phyloP scores from a whole-genome alignment of 176 grass and related monocot species.

The Alopecurus myosuroides region DNA sequence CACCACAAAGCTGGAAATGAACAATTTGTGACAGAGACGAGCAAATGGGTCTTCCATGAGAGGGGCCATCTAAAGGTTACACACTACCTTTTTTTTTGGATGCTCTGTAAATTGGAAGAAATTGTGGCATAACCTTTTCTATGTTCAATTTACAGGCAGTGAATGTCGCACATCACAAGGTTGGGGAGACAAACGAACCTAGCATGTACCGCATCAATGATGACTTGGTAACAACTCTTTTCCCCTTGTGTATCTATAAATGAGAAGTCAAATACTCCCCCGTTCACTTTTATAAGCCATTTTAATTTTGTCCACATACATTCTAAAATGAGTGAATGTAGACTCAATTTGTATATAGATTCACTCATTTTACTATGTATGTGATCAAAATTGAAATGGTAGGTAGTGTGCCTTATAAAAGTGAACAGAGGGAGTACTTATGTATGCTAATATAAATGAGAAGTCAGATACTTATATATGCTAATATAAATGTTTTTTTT shows the following conservation, averaged over 20 bases:
- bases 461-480: background rate
- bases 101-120: background rate
- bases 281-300: no score
- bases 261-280: background rate
- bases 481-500: slow-evolving; percentile 29
- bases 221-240: slow-evolving; percentile 86
- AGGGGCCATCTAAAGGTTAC: slow-evolving; percentile 96
- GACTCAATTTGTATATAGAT: no score
- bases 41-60: slow-evolving; percentile 99
- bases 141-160: slow-evolving; percentile 46
- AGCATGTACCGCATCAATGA: slow-evolving; percentile 96
- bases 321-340: no score
- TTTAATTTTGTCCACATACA: no score
- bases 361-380: no score
- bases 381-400: no score
- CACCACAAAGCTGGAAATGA: slow-evolving; percentile 85
- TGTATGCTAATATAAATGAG: background rate
- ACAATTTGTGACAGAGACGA: slow-evolving; percentile 88
- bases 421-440: no score
- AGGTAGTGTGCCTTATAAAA: no score
- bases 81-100: background rate
- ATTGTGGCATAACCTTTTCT: background rate
- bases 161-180: slow-evolving; percentile 80
- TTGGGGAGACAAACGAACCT: slow-evolving; percentile 80
- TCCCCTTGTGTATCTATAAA: slow-evolving; percentile 8